These are phyloP conservation scores for Linum lewisii DNA, from an alignment of 345 rosid genomes.

Conservation along the genomic window DNA sequence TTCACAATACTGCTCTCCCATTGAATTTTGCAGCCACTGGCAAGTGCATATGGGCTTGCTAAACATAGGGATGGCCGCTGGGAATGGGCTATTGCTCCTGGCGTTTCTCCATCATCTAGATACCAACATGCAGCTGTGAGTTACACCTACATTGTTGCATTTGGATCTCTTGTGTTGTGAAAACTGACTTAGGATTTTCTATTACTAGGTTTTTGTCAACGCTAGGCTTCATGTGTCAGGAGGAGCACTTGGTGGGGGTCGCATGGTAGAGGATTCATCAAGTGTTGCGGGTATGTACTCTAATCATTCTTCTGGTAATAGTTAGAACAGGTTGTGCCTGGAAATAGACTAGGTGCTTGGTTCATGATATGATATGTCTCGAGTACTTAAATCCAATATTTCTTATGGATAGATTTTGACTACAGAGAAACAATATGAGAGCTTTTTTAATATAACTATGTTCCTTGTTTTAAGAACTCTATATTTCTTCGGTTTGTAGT, in stretches of 20 bases:
- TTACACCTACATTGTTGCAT: slow-evolving; percentile 13
- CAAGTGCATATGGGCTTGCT: slow-evolving; percentile 99
- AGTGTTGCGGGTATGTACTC: slow-evolving; percentile 74
- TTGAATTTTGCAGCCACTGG: slow-evolving; percentile 54
- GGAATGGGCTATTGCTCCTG: slow-evolving; percentile 99
- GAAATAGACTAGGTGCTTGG: not conserved
- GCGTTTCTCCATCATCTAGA: slow-evolving; percentile 96
- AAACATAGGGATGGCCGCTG: slow-evolving; percentile 99
- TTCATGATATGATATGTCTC: not conserved
- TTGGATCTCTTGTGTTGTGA: not conserved
- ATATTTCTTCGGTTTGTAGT: slow-evolving; percentile 38
- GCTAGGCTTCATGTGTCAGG: slow-evolving; percentile 99
- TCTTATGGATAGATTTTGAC: not conserved
- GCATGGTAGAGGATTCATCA: slow-evolving; percentile 99
- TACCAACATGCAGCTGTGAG: slow-evolving; percentile 99
- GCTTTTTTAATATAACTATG: not conserved
- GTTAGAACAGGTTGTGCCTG: not conserved
- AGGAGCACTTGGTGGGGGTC: slow-evolving; percentile 99
- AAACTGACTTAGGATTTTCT: slow-evolving; percentile 11
- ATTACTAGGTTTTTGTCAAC: slow-evolving; percentile 82
- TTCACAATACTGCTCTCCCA: not conserved
- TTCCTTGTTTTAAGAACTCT: not conserved
- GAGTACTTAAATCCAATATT: not conserved
- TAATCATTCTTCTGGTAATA: not conserved
- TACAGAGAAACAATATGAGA: not conserved